Evolutionary conservation across 495 filamentous ascomycete genomes (phyloP), one percentile per base, ranked within the genome.

Genomic region (Baudoinia panamericana): DNA sequence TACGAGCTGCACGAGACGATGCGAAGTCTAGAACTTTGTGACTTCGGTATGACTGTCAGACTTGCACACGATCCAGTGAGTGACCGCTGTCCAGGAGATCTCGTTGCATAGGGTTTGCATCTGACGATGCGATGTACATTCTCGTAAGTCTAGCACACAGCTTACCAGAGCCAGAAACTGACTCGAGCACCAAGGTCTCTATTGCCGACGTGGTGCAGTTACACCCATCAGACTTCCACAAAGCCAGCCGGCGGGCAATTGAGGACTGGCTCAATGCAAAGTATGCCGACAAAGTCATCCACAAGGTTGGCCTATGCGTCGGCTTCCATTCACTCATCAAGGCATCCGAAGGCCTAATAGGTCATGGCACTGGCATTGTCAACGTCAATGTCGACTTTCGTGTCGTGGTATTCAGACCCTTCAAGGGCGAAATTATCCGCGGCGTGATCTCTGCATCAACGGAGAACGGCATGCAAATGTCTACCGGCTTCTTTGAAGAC

Each of bases 371-470:
- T 24, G 90, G 90, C 2, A 67, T 84, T 38, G 84, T 92, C 17
- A 86, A 93, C 54, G 83, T 95, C 16, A 94, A 95, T 53, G 88
- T 93, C 19, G 82, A 88, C 56, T 97, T 94, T 59, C 78, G 82
- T 17, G 62, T 96, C 51, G 67, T 93, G n/a, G 83, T 95, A 7
- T 96, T 96, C 58, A 73, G 90, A 20, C 90, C 90, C 0, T 95
- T 93, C 64, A 84, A 92, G 56, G 78, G 80, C 16, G 92, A 97
- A 57, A 82, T 92, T 33, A 64, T 96, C 45, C 63, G 79, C 7
- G 90, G 82, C 3, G 78, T 73, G 44, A 95, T 95, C 48, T 72
- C 70, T 27, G 72, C 72, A 34, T 72, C 76, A n/a, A 74, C 71
- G 3, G 61, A 70, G 12, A 63, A 73, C 10, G 90, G 87, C 22